These are phyloP conservation scores for Aspergillus sp. DNA, from an alignment of 2,329 filamentous ascomycete species.

Conservation along the genomic window DNA sequence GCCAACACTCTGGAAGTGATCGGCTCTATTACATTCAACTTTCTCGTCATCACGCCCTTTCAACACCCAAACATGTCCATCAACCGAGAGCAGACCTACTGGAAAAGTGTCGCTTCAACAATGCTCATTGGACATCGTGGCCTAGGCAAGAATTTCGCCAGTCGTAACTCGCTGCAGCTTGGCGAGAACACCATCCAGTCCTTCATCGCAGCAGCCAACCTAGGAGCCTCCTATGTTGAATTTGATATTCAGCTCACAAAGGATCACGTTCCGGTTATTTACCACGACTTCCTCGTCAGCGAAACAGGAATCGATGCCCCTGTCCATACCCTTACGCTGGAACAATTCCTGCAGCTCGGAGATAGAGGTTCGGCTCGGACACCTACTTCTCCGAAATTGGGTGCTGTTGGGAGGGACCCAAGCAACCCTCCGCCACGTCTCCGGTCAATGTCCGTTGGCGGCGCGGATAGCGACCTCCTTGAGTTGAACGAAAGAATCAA, in stretches of 20 bases:
- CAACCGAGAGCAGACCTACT: slow-evolving; percentile 89
- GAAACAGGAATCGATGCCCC: slow-evolving; percentile 97
- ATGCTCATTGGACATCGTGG: slow-evolving; percentile 79
- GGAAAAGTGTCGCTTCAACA: slow-evolving; percentile 87
- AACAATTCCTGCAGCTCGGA: slow-evolving; percentile 88
- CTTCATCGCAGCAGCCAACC: slow-evolving; percentile 92
- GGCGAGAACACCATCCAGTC: slow-evolving; percentile 96
- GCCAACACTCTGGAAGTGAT: slow-evolving; percentile 85
- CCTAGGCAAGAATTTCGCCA: slow-evolving; percentile 85
- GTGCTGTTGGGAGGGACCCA: slow-evolving; percentile 18
- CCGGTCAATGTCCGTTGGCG: slow-evolving; percentile 66
- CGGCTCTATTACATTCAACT: slow-evolving; percentile 95
- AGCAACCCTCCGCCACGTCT: slow-evolving; percentile 34
- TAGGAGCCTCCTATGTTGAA: slow-evolving; percentile 76
- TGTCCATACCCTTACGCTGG: slow-evolving; percentile 89
- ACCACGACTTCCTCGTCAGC: slow-evolving; percentile 96
- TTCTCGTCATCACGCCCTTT: slow-evolving; percentile 92
- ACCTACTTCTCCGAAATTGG: slow-evolving; percentile 50
- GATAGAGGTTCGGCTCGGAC: slow-evolving; percentile 54
- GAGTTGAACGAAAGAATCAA: slow-evolving; percentile 84
- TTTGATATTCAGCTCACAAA: slow-evolving; percentile 97
- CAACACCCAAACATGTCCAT: slow-evolving; percentile 92
- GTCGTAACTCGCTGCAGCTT: slow-evolving; percentile 85
- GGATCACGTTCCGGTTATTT: slow-evolving; percentile 96
- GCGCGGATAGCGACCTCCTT: slow-evolving; percentile 48